A percentile compares a stretch with the other conserved stretches of the same genome.
phyloP scores from a whole-genome alignment of 192 early-diverging fungal genomes.

The Coemansia sp. region DNA sequence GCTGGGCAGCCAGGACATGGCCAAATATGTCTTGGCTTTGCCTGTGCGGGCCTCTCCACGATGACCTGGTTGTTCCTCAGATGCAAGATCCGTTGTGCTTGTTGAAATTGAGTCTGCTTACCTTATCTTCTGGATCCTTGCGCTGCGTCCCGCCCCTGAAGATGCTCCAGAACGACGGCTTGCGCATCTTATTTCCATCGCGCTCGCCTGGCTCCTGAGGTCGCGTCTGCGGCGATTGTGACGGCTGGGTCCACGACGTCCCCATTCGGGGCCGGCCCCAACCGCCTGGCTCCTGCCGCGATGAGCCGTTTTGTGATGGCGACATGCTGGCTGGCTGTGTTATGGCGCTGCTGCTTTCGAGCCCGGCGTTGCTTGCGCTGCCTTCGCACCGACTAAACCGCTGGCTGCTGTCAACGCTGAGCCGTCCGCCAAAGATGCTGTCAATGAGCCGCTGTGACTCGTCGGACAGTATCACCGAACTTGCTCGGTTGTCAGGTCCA shows the following conservation, averaged over 20 bases:
- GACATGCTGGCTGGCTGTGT: conserved; percentile 1
- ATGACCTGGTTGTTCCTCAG: too few relatives aligned
- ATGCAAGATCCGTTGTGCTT: too few relatives aligned
- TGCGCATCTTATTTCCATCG: conserved; percentile 55
- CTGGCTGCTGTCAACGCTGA: conserved; percentile 38
- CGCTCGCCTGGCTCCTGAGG: conserved; percentile 34
- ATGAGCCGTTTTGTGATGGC: not conserved
- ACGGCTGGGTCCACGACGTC: conserved; percentile 10
- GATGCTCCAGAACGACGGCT: conserved; percentile 56
- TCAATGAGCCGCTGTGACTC: conserved; percentile 49
- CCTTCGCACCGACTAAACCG: conserved; percentile 19
- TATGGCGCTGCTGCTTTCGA: not conserved
- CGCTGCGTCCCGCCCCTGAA: conserved; percentile 44
- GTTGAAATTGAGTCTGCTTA: conserved; percentile 19
- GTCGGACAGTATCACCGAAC: conserved; percentile 25
- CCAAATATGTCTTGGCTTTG: too few relatives aligned
- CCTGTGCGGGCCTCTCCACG: too few relatives aligned
- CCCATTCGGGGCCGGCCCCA: conserved; percentile 8
- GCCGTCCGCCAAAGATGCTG: conserved; percentile 47
- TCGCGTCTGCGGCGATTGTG: conserved; percentile 12
- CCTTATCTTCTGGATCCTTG: conserved; percentile 52
- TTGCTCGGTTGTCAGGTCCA: conserved; percentile 21
- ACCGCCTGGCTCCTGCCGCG: conserved; percentile 1
- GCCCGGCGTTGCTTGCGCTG: conserved; percentile 10
- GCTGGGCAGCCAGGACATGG: too few relatives aligned